phyloP scores from a whole-genome alignment of 148 eudicot genomes.

The Talinum fruticosum region DNA sequence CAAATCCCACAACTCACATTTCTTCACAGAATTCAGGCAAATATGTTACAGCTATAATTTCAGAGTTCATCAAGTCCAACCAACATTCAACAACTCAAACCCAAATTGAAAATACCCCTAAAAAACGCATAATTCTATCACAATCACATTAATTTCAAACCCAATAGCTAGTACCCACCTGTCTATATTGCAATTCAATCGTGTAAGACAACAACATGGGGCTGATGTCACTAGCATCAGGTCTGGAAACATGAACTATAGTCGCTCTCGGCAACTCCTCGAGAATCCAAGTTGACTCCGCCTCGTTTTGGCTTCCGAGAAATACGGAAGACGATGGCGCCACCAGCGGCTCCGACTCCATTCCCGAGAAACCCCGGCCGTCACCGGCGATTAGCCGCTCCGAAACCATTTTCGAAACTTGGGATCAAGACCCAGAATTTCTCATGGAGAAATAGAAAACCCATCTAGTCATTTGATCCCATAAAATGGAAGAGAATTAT shows the following conservation, averaged over 20 bases:
- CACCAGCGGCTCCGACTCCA: conserved; percentile 50
- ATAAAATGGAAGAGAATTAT: conserved; percentile 6
- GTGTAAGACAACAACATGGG: conserved; percentile 76
- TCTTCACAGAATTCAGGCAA: neutral
- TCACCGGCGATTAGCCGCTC: conserved; percentile 55
- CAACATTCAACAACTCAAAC: neutral
- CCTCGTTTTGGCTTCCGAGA: conserved; percentile 34
- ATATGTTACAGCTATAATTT: neutral
- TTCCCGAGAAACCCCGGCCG: conserved; percentile 49
- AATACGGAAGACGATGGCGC: conserved; percentile 43
- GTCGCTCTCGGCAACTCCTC: conserved; percentile 83
- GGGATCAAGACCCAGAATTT: conserved; percentile 1
- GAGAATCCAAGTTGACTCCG: conserved; percentile 62
- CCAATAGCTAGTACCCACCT: conserved; percentile 35
- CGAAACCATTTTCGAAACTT: conserved; percentile 37
- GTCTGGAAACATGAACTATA: conserved; percentile 75
- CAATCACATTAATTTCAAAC: neutral
- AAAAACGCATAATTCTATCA: neutral
- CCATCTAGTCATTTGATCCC: conserved; percentile 15
- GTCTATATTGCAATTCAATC: conserved; percentile 75
- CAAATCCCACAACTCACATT: neutral
- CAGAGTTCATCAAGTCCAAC: conserved; percentile 1
- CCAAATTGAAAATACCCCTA: neutral
- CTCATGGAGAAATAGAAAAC: neutral
- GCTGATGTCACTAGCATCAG: conserved; percentile 88